phyloP scores from a whole-genome alignment of 225 moss, liverwort and hornwort species.

The Pleurozium schreberi region DNA sequence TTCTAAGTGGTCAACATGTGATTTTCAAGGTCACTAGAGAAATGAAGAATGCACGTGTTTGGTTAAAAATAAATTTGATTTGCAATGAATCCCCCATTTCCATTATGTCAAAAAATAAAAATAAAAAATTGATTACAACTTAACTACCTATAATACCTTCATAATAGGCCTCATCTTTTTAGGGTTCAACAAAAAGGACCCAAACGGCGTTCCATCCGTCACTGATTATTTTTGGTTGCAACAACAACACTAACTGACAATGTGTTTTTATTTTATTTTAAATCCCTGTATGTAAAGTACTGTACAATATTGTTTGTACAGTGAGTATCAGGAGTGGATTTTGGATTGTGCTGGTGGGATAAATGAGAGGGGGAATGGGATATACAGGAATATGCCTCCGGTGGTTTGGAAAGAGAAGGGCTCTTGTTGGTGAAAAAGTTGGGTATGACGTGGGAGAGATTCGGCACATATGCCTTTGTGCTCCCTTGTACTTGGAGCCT shows the following conservation, averaged over 20 bases:
- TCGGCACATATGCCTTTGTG: neutral
- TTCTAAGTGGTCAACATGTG: neutral
- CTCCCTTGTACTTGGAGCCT: neutral
- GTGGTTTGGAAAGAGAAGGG: neutral
- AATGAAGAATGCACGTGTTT: neutral
- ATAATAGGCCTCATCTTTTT: too few species aligned
- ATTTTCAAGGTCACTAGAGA: neutral
- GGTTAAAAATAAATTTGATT: neutral
- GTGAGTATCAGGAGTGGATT: neutral
- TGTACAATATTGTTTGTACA: too few species aligned
- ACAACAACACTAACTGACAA: too few species aligned
- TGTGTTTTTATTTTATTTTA: neutral
- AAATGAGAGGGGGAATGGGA: neutral
- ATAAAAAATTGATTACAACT: neutral
- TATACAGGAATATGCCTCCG: neutral
- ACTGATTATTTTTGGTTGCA: neutral
- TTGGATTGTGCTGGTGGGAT: neutral
- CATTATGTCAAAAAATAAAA: too few species aligned
- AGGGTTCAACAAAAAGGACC: neutral
- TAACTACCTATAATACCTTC: neutral
- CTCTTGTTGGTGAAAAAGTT: neutral
- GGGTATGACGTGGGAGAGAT: neutral
- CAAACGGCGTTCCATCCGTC: neutral
- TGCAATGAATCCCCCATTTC: too few species aligned
- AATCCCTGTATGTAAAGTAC: too few species aligned